Conservation (phyloP, 805 yeast genomes). For the Metschnikowia kunwiensis region DNA sequence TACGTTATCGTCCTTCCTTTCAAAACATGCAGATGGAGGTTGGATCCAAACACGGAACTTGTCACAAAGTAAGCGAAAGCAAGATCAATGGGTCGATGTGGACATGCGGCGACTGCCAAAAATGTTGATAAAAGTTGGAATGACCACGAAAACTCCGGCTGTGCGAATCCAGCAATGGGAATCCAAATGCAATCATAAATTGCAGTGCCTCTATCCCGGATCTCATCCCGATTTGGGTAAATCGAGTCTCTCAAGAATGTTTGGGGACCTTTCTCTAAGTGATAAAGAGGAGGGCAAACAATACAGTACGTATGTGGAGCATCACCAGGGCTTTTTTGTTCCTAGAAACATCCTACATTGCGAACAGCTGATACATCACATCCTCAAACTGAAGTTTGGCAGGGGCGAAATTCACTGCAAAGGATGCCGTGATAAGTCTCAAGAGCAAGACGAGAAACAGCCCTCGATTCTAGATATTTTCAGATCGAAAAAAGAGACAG, state of each 20-base stretch:
- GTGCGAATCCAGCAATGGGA: constrained; percentile 51
- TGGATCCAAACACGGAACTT: constrained; percentile 40
- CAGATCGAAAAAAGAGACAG: constrained; percentile 7
- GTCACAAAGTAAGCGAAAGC: constrained; percentile 14
- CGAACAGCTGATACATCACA: constrained; percentile 43
- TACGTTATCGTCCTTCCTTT: constrained; percentile 42
- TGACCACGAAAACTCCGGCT: constrained; percentile 46
- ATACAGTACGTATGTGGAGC: constrained; percentile 19
- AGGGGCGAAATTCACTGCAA: constrained; percentile 48
- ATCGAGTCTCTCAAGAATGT: constrained; percentile 8
- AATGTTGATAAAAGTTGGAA: constrained; percentile 51
- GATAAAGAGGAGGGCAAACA: background rate
- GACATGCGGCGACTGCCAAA: constrained; percentile 35
- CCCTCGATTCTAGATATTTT: constrained; percentile 8
- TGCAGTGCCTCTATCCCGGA: constrained; percentile 38
- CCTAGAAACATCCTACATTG: constrained; percentile 28
- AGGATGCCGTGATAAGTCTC: constrained; percentile 32
- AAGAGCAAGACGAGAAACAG: background rate
- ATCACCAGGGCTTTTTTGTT: constrained; percentile 36
- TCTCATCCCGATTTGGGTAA: constrained; percentile 12
- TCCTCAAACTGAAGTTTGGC: constrained; percentile 41
- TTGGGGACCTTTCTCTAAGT: constrained; percentile 9
- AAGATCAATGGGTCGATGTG: constrained; percentile 31
- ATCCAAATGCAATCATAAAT: constrained; percentile 46
- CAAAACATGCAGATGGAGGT: constrained; percentile 24